Evolutionary conservation across 768 basidiomycete species (phyloP).

Genomic region (Ephemerocybe angulata): DNA sequence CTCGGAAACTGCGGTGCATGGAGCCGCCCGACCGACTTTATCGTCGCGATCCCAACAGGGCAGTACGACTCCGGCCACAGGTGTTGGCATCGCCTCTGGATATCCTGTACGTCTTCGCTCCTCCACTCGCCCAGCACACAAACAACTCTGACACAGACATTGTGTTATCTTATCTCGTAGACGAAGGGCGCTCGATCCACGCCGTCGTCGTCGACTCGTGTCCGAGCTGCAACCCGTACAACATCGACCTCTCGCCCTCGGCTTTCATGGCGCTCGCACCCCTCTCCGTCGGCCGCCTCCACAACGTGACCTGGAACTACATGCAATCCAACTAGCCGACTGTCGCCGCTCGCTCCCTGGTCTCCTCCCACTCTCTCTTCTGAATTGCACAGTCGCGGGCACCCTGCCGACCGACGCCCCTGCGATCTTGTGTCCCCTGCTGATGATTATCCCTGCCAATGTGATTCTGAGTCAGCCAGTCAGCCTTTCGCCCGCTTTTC

Average conservation of each 20-base stretch:
- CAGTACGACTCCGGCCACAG: conserved; percentile 18
- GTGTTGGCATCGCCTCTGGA: conserved; percentile 22
- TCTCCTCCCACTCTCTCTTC: too few relatives aligned
- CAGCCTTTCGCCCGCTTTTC: too few relatives aligned
- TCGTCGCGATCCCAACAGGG: conserved; percentile 21
- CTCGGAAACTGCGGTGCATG: conserved; percentile 22
- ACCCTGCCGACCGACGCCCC: too few relatives aligned
- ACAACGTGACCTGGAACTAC: conserved; percentile 23
- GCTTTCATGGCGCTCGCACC: conserved; percentile 28
- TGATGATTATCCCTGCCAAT: too few relatives aligned
- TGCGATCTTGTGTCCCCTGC: too few relatives aligned
- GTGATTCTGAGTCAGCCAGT: too few relatives aligned
- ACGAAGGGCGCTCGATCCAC: conserved; percentile 20
- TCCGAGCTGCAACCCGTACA: conserved; percentile 23
- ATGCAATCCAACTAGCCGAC: too few relatives aligned
- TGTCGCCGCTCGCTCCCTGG: too few relatives aligned
- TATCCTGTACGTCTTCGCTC: conserved; percentile 16
- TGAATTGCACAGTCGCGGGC: too few relatives aligned
- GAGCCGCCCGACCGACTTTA: conserved; percentile 18
- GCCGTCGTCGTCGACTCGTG: conserved; percentile 28
- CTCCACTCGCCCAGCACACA: neutral
- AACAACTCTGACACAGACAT: neutral
- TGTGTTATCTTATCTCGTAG: conserved; percentile 9
- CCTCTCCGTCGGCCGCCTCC: conserved; percentile 19
- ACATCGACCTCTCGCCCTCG: conserved; percentile 25